Evolutionary conservation across 306 rosid genomes (phyloP), one percentile per base, ranked within the genome.

Genomic region (Quercus glauca): DNA sequence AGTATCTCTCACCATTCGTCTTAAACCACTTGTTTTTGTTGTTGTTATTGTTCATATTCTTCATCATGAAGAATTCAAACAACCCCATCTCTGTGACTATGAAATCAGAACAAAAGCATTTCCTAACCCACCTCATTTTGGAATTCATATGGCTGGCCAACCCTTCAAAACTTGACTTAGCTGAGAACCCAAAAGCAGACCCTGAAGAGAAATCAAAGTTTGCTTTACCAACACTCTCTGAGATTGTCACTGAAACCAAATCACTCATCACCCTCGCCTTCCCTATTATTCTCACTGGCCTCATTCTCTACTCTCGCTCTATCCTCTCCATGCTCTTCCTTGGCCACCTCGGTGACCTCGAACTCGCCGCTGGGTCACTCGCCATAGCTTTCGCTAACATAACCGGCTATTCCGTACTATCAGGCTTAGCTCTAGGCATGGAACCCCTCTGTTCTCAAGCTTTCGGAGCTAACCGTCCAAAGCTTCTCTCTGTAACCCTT

Each of bases 331-430:
- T 95, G 97, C 69, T 95, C 31, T 95, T 92, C 83, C 92, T 95
- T 0, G 99, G 99, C 20, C 79, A 73, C 59, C 83, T 91, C 1
- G 99, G 99, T 1, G 91, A 92, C 31, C 72, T 78, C 0, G 79
- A 91, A 28, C 96, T 95, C 0, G 99, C 98, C 5, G 92, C 92
- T 0, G 97, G 99, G 0, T 91, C 98, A 0, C 31, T 95, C 0
- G 96, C 98, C 77, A 95, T 95, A 31, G 99, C 99, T 20, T 93
- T 91, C n/a, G 99, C 97, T 2, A 95, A 95, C 85, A 95, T 95
- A 78, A 95, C 93, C 0, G 97, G 96, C 15, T 92, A 95, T 74
- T 95, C 98, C 0, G 93, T 95, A 1, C 91, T 95, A 59, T 89
- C 97, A 0, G 99, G 99, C 1, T 75, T 95, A 0, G 89, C 99